These are phyloP conservation scores for Trifolium dubium DNA, from an alignment of 306 rosid species.

Conservation along the genomic window DNA sequence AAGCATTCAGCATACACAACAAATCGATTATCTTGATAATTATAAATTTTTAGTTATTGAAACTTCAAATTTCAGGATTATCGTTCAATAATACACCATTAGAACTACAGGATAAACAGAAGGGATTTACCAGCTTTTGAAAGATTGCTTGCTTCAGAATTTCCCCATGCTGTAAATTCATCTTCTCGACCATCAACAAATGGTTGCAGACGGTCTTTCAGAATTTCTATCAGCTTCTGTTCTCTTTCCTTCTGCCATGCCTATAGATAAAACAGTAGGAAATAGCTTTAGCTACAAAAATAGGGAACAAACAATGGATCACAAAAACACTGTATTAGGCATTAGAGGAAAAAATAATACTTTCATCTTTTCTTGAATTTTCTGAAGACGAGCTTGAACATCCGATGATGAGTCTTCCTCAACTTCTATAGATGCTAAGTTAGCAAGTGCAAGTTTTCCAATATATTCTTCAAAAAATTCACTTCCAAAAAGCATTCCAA, in stretches of 20 bases:
- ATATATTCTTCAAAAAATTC: constrained; percentile 86
- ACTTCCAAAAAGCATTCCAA: constrained; percentile 98
- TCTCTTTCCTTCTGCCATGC: constrained; percentile 83
- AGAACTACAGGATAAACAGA: constrained; percentile 21
- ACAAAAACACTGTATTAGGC: constrained; percentile 4
- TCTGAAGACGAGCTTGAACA: constrained; percentile 60
- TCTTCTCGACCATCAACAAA: constrained; percentile 67
- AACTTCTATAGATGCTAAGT: constrained; percentile 65
- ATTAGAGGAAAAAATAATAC: constrained; percentile 42
- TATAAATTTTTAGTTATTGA: constrained; percentile 12
- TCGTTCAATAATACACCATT: not conserved
- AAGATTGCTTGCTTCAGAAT: constrained; percentile 73
- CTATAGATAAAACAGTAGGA: constrained; percentile 48
- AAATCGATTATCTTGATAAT: constrained; percentile 23
- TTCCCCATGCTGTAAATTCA: constrained; percentile 79
- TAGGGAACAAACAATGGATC: not conserved
- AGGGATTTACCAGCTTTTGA: constrained; percentile 70
- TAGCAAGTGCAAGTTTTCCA: constrained; percentile 86
- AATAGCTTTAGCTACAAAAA: constrained; percentile 39
- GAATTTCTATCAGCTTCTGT: constrained; percentile 56
- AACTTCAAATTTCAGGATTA: constrained; percentile 10
- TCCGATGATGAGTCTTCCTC: constrained; percentile 61
- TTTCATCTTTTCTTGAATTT: constrained; percentile 70
- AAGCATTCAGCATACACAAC: not conserved
- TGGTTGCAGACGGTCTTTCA: constrained; percentile 75